phyloP scores from a whole-genome alignment of 2,329 filamentous ascomycete species.

The Aurifilum marmelostoma region DNA sequence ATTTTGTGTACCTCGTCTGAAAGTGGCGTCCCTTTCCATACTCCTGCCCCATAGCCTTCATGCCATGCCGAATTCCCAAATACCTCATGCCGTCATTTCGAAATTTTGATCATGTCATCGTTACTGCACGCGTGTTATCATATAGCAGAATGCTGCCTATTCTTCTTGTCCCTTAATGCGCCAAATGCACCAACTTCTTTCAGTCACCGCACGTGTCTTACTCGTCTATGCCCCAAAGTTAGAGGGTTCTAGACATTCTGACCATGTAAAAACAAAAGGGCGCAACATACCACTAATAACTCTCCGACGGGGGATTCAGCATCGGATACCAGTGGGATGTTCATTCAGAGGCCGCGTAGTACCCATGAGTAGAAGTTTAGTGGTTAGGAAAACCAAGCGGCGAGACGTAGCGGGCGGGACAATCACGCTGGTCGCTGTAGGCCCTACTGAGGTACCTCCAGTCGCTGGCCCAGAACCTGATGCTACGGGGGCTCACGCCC shows the following conservation, averaged over 20 bases:
- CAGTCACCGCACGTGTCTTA: neutral
- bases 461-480: slow-evolving; percentile 1
- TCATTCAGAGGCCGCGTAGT: neutral
- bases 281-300: neutral
- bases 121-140: neutral
- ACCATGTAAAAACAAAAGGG: too few species aligned
- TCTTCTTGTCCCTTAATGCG: too few species aligned
- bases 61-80: neutral
- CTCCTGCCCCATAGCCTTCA: neutral
- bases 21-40: neutral
- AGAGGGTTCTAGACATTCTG: neutral
- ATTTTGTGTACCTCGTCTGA: neutral
- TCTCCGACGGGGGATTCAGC: too few species aligned
- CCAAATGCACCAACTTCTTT: neutral
- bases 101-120: neutral
- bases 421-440: neutral
- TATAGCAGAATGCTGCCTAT: neutral
- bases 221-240: neutral
- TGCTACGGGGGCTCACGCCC: neutral
- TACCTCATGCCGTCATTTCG: neutral
- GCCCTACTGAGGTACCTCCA: neutral
- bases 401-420: neutral
- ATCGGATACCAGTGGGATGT: neutral
- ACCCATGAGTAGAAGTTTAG: neutral
- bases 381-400: neutral